These are phyloP conservation scores for Sordariomycetes sp. DNA, from an alignment of 2,329 filamentous ascomycete species.

Conservation along the genomic window DNA sequence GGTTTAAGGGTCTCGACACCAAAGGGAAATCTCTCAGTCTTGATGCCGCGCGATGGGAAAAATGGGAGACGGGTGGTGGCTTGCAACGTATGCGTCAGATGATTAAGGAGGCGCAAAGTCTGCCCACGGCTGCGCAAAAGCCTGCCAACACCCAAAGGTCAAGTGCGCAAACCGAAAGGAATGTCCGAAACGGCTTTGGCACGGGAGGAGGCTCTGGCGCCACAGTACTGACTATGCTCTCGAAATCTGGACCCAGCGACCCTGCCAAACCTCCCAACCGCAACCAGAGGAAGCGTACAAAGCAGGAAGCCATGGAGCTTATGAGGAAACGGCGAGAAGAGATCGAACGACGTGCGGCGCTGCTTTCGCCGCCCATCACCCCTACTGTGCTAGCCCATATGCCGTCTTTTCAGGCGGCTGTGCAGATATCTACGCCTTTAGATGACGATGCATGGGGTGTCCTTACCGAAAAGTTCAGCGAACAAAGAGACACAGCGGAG, in stretches of 20 bases:
- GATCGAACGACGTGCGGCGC: conserved; percentile 61
- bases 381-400: conserved; percentile 57
- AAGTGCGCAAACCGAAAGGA: too few relatives aligned
- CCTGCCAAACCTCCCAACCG: too few relatives aligned
- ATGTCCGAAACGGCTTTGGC: too few relatives aligned
- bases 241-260: neutral
- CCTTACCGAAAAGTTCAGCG: conserved; percentile 56
- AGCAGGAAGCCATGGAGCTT: conserved; percentile 52
- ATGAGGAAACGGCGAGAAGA: conserved; percentile 57
- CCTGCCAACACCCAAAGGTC: too few relatives aligned
- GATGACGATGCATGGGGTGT: conserved; percentile 62
- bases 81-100: conserved; percentile 8
- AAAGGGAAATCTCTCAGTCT: conserved; percentile 51
- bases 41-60: conserved; percentile 64
- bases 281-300: conserved; percentile 37
- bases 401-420: conserved; percentile 64
- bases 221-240: neutral
- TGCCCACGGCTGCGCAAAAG: too few relatives aligned
- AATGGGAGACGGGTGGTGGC: conserved; percentile 50
- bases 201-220: too few relatives aligned
- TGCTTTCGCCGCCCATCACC: conserved; percentile 56
- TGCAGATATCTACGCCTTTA: conserved; percentile 59
- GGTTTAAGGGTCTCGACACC: conserved; percentile 64
- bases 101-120: too few relatives aligned
- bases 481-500: conserved; percentile 58